Evolutionary conservation across 805 yeast species (phyloP), one percentile per base, ranked within the genome.

Genomic region (Debaryomyces prosopidis): DNA sequence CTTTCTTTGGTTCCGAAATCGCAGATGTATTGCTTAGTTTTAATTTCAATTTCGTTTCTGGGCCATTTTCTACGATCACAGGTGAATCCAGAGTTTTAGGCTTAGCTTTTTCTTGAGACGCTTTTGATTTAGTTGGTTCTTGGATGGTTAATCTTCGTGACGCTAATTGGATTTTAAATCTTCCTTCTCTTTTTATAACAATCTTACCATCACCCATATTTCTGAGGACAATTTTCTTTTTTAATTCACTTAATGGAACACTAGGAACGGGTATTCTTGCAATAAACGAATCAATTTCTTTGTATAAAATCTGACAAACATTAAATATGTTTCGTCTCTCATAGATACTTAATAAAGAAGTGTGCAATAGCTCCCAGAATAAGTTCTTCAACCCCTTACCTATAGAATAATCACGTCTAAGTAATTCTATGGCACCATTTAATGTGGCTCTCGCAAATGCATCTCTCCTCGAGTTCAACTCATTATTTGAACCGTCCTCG

Each of bases 291-390:
- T 86, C 84, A 26, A 69, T 65, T 5, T 90, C 79, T 33, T 77
- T 77, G 54, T 81, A 87, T 20, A 92, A 64, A 7, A 92, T 76
- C 35, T 81, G 80, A 42, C 87, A 72, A 3, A 88, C 57, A 46
- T 82, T 86, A 52, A 87, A 83, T 7, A 92, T 56, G 30, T 75
- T 63, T 46, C 91, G 74, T 51, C 83, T 80, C 28, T 82, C 83
- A 35, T 77, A 66, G 1, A 88, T 65, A 10, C 86, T 76, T 15
- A 84, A 48, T 19, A 84, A 61, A 1, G 86, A 81, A 0, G 86
- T 73, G 53, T 84, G 86, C 7, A 90, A 61, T 8, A 83, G 73
- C 36, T 76, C 72, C 97, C 97, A 90, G 1, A 94, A 54, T 7
- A 77, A 76, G 2, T 59, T 55, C 43, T 76, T 75, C 16, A 94